Base-by-base conservation (phyloP, 345 rosid species). In the Microcos paniculata region DNA sequence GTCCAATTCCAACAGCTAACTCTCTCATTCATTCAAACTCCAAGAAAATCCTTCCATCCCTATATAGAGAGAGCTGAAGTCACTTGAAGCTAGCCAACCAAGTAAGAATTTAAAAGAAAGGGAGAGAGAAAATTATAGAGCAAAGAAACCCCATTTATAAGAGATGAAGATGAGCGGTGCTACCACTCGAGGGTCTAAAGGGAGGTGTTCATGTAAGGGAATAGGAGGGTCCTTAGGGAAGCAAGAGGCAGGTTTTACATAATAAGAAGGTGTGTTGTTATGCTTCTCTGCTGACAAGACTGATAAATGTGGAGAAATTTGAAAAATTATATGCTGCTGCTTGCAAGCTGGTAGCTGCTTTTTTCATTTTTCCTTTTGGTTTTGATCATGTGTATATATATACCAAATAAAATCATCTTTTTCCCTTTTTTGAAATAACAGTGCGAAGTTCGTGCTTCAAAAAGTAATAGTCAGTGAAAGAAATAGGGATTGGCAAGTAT, bases 231-330 rank as follows among this genome's bases (percentile, higher is more conserved):
- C 46, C 51, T 87, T 42, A 84, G 77, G 77, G 84, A 87, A 73
- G 82, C 80, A 62, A 84, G 83, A 77, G 88, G 90, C 66, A 82
- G 88, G 81, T 82, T 89, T 21, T 89, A 85, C 75, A 85, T 89
- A 40, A 85, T 89, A 14, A 78, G 85, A 76, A 87, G 89, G 74
- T 89, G 92, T 69, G 72, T 89, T 51, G 80, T 84, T 16, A 85
- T 82, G 87, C 90, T 89, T 77, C 75, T 89, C 49, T 89, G 90
- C 73, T 87, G 88, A 87, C 84, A 82, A 58, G 88, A 89, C 48
- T 82, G 72, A 74, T n/a, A n/a, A n/a, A n/a, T 26, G 2, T 28
- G 9, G 7, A 43, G 11, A 67, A 52, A 21, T 65, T 51, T 78
- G 31, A 46, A 65, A 26, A n/a, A n/a, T 57, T 24, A 57, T n/a